Evolutionary conservation across 2,329 filamentous ascomycete genomes (phyloP).

Genomic region (Cordyceps fumosorosea): DNA sequence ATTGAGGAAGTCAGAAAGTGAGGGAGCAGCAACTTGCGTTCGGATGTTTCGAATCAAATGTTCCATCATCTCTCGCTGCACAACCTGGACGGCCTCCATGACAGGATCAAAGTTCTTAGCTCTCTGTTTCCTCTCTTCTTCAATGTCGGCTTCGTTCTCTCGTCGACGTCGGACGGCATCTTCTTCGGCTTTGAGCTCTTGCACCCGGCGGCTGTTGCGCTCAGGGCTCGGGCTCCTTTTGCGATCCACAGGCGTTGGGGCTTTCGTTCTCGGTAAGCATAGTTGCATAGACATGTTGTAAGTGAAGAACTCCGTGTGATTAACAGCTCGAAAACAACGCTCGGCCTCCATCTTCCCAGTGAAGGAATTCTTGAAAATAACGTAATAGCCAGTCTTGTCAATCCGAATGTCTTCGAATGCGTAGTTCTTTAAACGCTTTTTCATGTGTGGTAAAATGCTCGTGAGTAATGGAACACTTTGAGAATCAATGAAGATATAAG

Average conservation of each 20-base stretch:
- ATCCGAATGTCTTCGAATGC: slow-evolving; percentile 74
- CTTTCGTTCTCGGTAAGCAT: slow-evolving; percentile 31
- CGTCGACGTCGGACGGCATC: slow-evolving; percentile 59
- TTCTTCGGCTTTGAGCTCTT: slow-evolving; percentile 45
- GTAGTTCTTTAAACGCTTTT: slow-evolving; percentile 80
- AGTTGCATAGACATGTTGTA: slow-evolving; percentile 89
- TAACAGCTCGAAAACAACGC: slow-evolving; percentile 69
- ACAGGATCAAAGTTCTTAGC: slow-evolving; percentile 90
- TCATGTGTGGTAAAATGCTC: slow-evolving; percentile 82
- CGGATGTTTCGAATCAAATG: slow-evolving; percentile 87
- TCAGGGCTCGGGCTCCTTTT: slow-evolving; percentile 32
- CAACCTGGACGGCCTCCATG: slow-evolving; percentile 68
- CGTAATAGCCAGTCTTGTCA: slow-evolving; percentile 82
- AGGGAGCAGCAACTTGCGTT: slow-evolving; percentile 74
- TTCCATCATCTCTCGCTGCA: slow-evolving; percentile 74
- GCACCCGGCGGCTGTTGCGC: slow-evolving; percentile 17
- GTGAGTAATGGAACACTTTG: slow-evolving; percentile 79
- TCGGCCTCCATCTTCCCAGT: slow-evolving; percentile 74
- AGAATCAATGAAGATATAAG: slow-evolving; percentile 87
- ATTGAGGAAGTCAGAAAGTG: slow-evolving; percentile 74
- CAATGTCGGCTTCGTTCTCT: slow-evolving; percentile 75
- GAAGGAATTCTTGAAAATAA: slow-evolving; percentile 77
- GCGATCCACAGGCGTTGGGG: slow-evolving; percentile 20
- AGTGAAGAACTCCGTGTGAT: slow-evolving; percentile 81
- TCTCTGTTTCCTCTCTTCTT: slow-evolving; percentile 83